These are phyloP conservation scores for Helichrysum umbraculigerum DNA, from an alignment of 129 eudicot species.

Conservation along the genomic window DNA sequence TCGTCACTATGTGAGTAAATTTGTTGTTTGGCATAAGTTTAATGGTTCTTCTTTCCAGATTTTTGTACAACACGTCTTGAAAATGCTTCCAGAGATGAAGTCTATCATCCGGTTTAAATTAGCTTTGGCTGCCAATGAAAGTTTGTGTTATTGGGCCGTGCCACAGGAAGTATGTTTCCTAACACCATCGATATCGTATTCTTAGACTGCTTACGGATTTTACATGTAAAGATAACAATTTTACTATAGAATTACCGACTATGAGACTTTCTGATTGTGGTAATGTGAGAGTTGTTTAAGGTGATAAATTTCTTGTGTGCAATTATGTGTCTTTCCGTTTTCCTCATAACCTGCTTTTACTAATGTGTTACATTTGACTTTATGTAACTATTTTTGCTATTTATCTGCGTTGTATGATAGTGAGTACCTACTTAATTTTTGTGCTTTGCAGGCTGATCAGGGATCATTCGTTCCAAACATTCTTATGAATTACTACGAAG, in stretches of 20 bases:
- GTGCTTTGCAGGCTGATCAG: neutral
- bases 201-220: neutral
- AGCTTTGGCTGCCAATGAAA: constrained; percentile 49
- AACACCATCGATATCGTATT: constrained; percentile 16
- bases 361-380: neutral
- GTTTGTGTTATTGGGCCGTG: constrained; percentile 43
- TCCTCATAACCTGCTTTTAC: neutral
- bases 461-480: constrained; percentile 43
- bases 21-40: constrained; percentile 5
- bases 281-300: neutral
- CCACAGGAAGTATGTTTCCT: constrained; percentile 44
- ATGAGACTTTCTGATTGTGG: neutral
- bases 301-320: neutral
- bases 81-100: constrained; percentile 53
- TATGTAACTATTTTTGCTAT: neutral
- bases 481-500: constrained; percentile 56
- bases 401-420: neutral
- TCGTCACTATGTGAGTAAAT: constrained; percentile 3
- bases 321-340: neutral
- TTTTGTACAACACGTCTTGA: constrained; percentile 51
- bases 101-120: constrained; percentile 49
- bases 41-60: constrained; percentile 33
- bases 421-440: constrained; percentile 14
- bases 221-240: neutral
- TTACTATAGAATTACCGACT: neutral